Evolutionary conservation across 2,329 filamentous ascomycete genomes (phyloP), one percentile per base, ranked within the genome.

Genomic region (Alternaria alternata): DNA sequence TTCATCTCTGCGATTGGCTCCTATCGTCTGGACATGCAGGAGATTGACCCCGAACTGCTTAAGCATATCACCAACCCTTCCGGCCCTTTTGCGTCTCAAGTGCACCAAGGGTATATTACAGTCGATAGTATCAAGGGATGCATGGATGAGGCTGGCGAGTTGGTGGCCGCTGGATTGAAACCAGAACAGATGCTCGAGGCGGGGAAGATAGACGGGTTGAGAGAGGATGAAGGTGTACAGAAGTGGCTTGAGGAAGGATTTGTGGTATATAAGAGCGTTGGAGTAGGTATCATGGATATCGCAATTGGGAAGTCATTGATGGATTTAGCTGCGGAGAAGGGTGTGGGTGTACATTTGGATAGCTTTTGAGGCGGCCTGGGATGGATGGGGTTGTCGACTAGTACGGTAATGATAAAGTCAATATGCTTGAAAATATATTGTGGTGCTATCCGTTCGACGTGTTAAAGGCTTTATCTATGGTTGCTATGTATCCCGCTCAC

Each of bases 241-340:
- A 68, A 26, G 0, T 68, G 65, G 69, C 65, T 76, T 0, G 58
- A 68, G n/a, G 66, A 73, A 0, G 76, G 75, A 2, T 81, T 82
- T 68, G 75, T 83, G 30, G 70, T 85, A 1, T 84, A 83, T 48
- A 85, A 85, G 64, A 83, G 82, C 61, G 82, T 85, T 7, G 83
- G 83, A 0, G 78, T 85, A 68, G 82, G 82, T 0, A 74, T 85
- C 41, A 85, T 84, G 80, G 83, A 85, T 72, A 64, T 85, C 46
- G 78, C 81, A 8, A 75, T 83, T 53, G 82, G 79, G 7, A 61
- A 54, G 11, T 57, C 59, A 7, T 11, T 72, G 36, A 53, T 72
- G 18, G 61, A 68, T 2, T 12, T 72, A 8, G 66, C 69, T 0
- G 43, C 32, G 11, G 16, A 58, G n/a, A 67, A 66, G 46, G 61